Conservation (phyloP, 2,329 filamentous ascomycete genomes). For the Setomelanomma holmii region DNA sequence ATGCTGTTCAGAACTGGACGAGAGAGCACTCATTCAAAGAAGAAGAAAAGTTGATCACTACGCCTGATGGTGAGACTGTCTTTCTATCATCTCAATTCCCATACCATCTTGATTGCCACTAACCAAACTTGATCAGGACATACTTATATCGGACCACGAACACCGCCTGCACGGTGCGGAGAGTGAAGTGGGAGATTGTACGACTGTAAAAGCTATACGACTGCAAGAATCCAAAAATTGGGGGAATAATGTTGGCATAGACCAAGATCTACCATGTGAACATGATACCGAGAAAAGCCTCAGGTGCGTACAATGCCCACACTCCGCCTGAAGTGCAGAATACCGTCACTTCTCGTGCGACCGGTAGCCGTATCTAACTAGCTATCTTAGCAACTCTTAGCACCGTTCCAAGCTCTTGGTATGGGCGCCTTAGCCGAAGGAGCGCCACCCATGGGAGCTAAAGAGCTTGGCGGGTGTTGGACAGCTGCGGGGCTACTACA, state of each 20-base stretch:
- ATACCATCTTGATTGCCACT: not conserved
- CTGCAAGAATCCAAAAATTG: not conserved
- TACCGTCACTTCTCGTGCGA: not conserved
- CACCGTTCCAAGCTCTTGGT: not conserved
- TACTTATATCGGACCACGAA: slow-evolving; percentile 7
- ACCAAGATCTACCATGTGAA: not conserved
- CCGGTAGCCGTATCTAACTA: not conserved
- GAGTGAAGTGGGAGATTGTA: not conserved
- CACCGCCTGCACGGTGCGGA: slow-evolving; percentile 12
- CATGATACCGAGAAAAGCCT: not conserved
- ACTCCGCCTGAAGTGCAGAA: not conserved
- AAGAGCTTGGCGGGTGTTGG: not conserved
- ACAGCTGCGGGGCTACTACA: not conserved
- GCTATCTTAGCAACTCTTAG: not conserved
- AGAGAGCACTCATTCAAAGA: slow-evolving; percentile 6
- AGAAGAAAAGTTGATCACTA: slow-evolving; percentile 8
- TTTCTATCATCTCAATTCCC: not conserved
- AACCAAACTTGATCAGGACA: not conserved
- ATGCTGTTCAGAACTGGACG: slow-evolving; percentile 12
- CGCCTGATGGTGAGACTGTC: slow-evolving; percentile 5
- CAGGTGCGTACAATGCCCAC: not conserved
- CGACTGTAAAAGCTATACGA: not conserved
- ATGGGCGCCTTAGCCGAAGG: not conserved
- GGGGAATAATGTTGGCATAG: not conserved
- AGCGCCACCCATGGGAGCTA: not conserved